Evolutionary conservation across 2,329 filamentous ascomycete genomes (phyloP).

Genomic region (Talaromyces rugulosus): DNA sequence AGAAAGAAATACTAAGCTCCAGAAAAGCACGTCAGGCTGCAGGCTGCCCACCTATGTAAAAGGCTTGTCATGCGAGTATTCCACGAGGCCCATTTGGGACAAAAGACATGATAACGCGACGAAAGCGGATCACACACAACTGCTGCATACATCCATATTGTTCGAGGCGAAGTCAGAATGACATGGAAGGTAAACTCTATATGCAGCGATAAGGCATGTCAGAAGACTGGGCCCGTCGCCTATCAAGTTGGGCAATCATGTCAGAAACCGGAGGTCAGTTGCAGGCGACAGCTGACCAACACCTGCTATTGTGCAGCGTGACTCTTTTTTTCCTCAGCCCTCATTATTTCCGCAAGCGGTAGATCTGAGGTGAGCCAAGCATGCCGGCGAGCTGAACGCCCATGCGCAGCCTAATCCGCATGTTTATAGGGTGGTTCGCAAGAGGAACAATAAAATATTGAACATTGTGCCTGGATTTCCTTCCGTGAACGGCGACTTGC

Average conservation of each 20-base stretch:
- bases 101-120: conserved; percentile 11
- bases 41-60: conserved; percentile 1
- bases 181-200: not conserved
- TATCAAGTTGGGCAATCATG: not conserved
- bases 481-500: not conserved
- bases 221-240: not conserved
- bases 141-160: not conserved
- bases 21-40: not conserved
- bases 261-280: conserved; percentile 4
- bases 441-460: not conserved
- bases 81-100: conserved; percentile 3
- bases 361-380: not conserved
- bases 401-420: not conserved
- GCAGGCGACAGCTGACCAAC: conserved; percentile 10
- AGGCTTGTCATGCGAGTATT: conserved; percentile 9
- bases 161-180: conserved; percentile 9
- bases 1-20: not conserved
- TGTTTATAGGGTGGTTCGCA: not conserved
- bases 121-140: conserved; percentile 19
- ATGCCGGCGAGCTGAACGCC: not conserved
- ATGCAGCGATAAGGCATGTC: conserved; percentile 15
- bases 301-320: conserved; percentile 1
- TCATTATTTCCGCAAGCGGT: conserved; percentile 12
- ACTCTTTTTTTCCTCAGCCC: not conserved
- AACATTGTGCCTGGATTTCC: not conserved